These are phyloP conservation scores for Periconia sp. DNA, from an alignment of 2,329 filamentous ascomycete species.

Conservation along the genomic window DNA sequence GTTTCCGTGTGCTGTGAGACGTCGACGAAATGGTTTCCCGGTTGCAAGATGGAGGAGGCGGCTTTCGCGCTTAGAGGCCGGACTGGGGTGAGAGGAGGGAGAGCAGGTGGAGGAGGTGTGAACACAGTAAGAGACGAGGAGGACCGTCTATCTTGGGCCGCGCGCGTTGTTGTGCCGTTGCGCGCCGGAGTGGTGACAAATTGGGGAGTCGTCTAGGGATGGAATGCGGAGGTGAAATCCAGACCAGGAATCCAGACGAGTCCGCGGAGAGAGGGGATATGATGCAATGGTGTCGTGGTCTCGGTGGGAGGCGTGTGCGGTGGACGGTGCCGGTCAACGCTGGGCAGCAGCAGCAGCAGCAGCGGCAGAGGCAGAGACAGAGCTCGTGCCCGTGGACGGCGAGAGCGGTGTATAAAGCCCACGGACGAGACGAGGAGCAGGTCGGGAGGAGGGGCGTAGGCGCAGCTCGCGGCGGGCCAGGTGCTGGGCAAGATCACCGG, in stretches of 20 bases:
- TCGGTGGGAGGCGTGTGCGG: too few species aligned
- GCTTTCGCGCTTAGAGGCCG: conserved; percentile 24
- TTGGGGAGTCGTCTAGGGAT: too few species aligned
- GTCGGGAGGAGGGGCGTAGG: conserved; percentile 32
- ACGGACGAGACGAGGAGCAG: conserved; percentile 21
- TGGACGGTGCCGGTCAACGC: conserved; percentile 14
- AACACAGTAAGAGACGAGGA: not conserved
- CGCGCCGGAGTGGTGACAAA: too few species aligned
- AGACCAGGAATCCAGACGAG: not conserved
- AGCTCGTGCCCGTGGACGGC: conserved; percentile 29
- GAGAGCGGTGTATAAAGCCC: conserved; percentile 36
- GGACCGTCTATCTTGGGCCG: too few species aligned
- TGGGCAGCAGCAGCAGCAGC: conserved; percentile 21
- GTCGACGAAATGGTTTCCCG: conserved; percentile 9
- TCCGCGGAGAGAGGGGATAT: too few species aligned
- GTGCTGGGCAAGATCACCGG: conserved; percentile 22
- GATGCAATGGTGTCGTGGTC: too few species aligned
- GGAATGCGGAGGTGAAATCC: not conserved
- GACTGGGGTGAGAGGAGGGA: conserved; percentile 6
- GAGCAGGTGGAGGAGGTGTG: conserved; percentile 3
- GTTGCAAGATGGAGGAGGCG: conserved; percentile 26
- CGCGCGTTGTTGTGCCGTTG: too few species aligned
- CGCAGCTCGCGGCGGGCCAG: conserved; percentile 35
- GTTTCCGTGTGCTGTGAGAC: too few species aligned
- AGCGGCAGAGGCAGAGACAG: conserved; percentile 26